Evolutionary conservation across 345 rosid genomes (phyloP).

Genomic region (Pistacia atlantica): DNA sequence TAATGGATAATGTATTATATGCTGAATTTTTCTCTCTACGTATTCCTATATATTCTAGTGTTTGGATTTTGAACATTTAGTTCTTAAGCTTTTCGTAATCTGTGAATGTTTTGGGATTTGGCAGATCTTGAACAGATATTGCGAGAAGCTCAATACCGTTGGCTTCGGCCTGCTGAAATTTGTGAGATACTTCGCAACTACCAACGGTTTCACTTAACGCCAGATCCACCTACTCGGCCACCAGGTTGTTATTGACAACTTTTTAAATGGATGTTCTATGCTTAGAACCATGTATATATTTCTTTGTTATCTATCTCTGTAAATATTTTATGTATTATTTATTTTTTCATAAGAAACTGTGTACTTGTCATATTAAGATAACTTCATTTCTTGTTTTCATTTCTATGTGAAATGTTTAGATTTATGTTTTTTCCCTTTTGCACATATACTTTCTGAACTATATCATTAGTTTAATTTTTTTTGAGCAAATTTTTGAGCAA

Average conservation of each 20-base stretch:
- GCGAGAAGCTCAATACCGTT: slow-evolving; percentile 53
- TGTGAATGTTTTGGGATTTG: slow-evolving; percentile 15
- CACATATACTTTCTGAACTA: not conserved
- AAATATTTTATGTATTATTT: not conserved
- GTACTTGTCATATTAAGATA: not conserved
- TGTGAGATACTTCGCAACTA: slow-evolving; percentile 55
- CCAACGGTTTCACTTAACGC: slow-evolving; percentile 38
- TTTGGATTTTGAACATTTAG: slow-evolving; percentile 1
- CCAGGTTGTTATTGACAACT: slow-evolving; percentile 37
- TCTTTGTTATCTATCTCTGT: not conserved
- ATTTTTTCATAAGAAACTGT: not conserved
- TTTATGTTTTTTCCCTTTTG: not conserved
- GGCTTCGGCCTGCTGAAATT: slow-evolving; percentile 71
- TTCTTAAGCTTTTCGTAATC: not conserved
- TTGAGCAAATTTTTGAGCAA: slow-evolving; percentile 16
- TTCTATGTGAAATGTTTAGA: not conserved
- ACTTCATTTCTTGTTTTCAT: not conserved
- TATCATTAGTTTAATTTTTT: not conserved
- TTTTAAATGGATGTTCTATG: slow-evolving; percentile 1
- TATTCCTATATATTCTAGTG: not conserved
- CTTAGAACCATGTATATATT: not conserved
- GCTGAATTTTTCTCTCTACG: not conserved
- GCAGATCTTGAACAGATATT: slow-evolving; percentile 46
- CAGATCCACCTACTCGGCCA: slow-evolving; percentile 52
- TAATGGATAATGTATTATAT: not conserved